Percentiles rank a stretch among this genome's conserved stretches.
Evolutionary conservation across 345 rosid species (phyloP).

Genomic region (Geranium rotundifolium): DNA sequence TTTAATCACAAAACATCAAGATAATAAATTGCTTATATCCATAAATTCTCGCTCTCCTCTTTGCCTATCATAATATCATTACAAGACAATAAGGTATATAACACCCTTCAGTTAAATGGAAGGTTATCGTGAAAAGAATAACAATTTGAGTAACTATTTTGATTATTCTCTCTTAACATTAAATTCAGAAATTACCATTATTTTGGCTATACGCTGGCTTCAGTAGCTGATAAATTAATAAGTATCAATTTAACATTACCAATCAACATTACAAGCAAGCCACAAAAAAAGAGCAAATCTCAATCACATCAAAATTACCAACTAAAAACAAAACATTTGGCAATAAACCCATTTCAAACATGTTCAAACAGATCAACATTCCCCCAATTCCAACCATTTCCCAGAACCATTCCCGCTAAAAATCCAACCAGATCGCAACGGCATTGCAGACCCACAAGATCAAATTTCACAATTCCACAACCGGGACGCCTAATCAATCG

Average conservation of each 20-base stretch:
- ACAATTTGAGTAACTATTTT: no score
- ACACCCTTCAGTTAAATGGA: no score
- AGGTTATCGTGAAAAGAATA: no score
- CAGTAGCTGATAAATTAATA: neutral
- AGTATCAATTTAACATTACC: conserved; percentile 3
- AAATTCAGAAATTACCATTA: neutral
- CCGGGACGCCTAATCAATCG: neutral
- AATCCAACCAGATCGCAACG: no score
- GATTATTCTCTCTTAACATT: no score
- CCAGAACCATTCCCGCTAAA: no score
- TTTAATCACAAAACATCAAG: conserved; percentile 8
- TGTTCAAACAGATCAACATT: no score
- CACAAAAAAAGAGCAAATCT: conserved; percentile 1
- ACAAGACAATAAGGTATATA: neutral
- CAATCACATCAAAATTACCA: neutral
- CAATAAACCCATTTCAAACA: no score
- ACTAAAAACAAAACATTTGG: neutral
- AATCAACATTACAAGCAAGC: neutral
- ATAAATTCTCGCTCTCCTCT: neutral
- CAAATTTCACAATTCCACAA: neutral
- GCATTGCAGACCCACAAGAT: no score
- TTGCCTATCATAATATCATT: conserved; percentile 4
- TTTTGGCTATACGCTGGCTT: neutral
- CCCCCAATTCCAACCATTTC: no score
- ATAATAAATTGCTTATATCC: no score